Evolutionary conservation across 2,329 filamentous ascomycete species (phyloP), one percentile per base, ranked within the genome.

Genomic region (Arthrobotrys conoides): DNA sequence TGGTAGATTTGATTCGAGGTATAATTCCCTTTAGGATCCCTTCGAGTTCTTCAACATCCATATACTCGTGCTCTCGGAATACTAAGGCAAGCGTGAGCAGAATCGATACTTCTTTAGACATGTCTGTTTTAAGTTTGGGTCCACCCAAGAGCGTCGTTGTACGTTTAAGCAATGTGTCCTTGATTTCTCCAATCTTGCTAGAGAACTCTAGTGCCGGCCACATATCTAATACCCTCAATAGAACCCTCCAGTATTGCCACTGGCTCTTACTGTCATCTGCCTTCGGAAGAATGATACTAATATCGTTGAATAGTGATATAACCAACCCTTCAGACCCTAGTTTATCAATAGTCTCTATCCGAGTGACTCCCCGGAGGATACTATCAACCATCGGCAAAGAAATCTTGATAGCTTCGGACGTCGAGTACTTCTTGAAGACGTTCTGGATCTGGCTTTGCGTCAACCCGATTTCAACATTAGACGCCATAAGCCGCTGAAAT

Each of bases 331-430:
- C 51, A 5, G 67, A 66, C 30, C 12, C 66, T 1, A 77, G 27
- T 55, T 63, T 67, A 38, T 77, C 67, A 10, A 77, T 77, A 14
- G 67, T 77, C n/a, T 77, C 73, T 36, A 71, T 68, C 10, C 73
- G 73, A 53, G 41, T 48, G 10, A 71, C 48, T 12, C 73, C 73
- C 22, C 73, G 9, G 33, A 77, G 22, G 48, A 77, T 57, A 14
- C 67, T 77, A 46, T 77, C 73, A 41, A 77, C 53, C 9, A 77
- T 64, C n/a, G 49, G 30, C n/a, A 66, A 64, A 6, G 73, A 63
- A 5, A 20, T 24, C 22, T 36, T 24, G n/a, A 57, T 46, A 10
- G 30, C 27, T 46, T 67, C 16, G 27, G 38, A n/a, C 8, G 68
- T 51, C 8, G 61, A 61, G 24, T 51, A 63, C 33, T 66, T 71